Evolutionary conservation across 2,329 filamentous ascomycete species (phyloP).

Genomic region (Seiridium cupressi): DNA sequence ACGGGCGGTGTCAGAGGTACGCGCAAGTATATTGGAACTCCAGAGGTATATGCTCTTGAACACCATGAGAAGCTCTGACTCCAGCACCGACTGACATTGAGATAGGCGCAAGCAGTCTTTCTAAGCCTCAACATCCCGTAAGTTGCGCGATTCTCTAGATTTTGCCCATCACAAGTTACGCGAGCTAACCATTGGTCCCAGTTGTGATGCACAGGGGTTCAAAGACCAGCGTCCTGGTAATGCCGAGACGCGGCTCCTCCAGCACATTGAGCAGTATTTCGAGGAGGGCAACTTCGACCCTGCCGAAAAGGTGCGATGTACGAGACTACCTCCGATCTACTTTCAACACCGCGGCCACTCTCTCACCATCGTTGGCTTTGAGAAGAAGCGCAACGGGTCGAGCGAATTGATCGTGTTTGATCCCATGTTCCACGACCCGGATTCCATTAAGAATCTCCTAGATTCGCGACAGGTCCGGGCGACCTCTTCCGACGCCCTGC

Average conservation of each 20-base stretch:
- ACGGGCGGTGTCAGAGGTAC: slow-evolving; percentile 87
- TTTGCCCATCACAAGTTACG: background rate
- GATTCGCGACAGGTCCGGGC: slow-evolving; percentile 39
- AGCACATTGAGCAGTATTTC: slow-evolving; percentile 75
- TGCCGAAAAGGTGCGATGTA: slow-evolving; percentile 64
- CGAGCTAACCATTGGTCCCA: background rate
- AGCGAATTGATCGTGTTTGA: slow-evolving; percentile 82
- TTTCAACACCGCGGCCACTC: slow-evolving; percentile 90
- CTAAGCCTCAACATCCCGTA: slow-evolving; percentile 65
- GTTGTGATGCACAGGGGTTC: slow-evolving; percentile 63
- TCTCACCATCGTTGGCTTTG: slow-evolving; percentile 83
- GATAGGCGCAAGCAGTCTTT: slow-evolving; percentile 76
- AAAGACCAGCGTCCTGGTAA: slow-evolving; percentile 43
- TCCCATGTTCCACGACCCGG: slow-evolving; percentile 73
- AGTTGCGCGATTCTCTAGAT: slow-evolving; percentile 22
- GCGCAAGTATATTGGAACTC: slow-evolving; percentile 92
- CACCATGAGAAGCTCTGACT: no score
- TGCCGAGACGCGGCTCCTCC: slow-evolving; percentile 58
- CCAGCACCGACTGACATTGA: background rate
- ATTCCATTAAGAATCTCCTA: slow-evolving; percentile 58
- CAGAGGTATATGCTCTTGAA: slow-evolving; percentile 59
- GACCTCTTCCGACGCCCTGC: slow-evolving; percentile 47
- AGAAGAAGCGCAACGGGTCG: slow-evolving; percentile 62
- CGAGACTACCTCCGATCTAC: slow-evolving; percentile 79
- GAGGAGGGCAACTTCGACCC: slow-evolving; percentile 47